phyloP scores from a whole-genome alignment of 2,329 filamentous ascomycete species.

The Epichloe scottii region DNA sequence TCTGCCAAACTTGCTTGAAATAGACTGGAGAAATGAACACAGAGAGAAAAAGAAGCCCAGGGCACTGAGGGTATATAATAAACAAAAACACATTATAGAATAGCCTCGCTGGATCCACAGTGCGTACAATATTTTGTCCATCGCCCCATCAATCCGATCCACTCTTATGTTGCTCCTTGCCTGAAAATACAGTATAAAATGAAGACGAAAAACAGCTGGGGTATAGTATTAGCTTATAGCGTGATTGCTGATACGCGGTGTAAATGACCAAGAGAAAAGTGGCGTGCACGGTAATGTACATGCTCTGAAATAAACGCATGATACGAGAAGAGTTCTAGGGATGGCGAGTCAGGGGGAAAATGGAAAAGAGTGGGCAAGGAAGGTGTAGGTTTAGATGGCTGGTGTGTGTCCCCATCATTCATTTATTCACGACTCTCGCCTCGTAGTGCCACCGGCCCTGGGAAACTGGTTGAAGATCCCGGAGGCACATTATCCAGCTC shows the following conservation, averaged over 20 bases:
- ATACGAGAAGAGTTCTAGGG: not conserved
- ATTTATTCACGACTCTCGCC: constrained; percentile 15
- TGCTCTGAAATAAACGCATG: not conserved
- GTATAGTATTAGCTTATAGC: not conserved
- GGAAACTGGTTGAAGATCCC: constrained; percentile 31
- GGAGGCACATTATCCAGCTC: constrained; percentile 59
- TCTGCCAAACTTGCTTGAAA: not conserved
- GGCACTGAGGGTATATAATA: constrained; percentile 7
- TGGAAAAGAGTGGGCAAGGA: not conserved
- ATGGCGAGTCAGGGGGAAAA: not conserved
- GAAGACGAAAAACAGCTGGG: not conserved
- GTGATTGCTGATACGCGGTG: not conserved
- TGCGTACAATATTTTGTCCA: not conserved
- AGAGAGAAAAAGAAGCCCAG: not conserved
- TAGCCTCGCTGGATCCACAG: not conserved
- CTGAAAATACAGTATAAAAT: not conserved
- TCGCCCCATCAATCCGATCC: not conserved
- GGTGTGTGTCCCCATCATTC: not conserved
- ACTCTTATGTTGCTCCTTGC: not conserved
- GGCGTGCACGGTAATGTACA: not conserved
- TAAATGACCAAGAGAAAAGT: not conserved
- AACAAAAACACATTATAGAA: constrained; percentile 5
- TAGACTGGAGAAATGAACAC: not conserved
- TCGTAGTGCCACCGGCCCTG: constrained; percentile 39
- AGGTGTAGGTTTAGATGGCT: not conserved